Base-by-base conservation (phyloP, 176 grass and related monocot genomes). In the Triticum timopheevii region DNA sequence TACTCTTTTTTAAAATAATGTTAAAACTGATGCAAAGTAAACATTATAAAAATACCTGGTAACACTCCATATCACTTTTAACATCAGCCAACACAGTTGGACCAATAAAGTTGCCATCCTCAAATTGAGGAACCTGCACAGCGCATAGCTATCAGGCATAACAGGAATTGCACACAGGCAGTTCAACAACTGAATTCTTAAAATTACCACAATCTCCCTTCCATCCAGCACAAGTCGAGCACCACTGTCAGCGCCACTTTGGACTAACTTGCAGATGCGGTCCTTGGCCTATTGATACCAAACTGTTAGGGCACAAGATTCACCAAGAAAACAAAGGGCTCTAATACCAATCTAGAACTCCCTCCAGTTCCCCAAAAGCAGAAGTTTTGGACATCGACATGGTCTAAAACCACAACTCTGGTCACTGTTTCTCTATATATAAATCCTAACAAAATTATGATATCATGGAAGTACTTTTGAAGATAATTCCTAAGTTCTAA, bases 81-180 rank as follows among this genome's bases (percentile, higher is more conserved):
- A 96, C 82, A 88, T 96, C 96, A 90, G 93, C 93, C 76, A 98
- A 83, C 80, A 98, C 82, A 11, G 93, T 98, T 74, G 96, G 96
- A 67, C 96, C 93, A 39, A 98, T 88, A 92, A 98, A 98, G 85
- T 98, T 96, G 5, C 96, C 96, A 84, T 93, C 50, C 87, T 90
- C 90, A 6, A 88, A 94, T 38, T 82, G 76, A 40, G 92, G 88
- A 89, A 98, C 96, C 96, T 98, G 81, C 76, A 85, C 20, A 47
- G 34, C 68, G 27, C 6, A 81, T 20, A 74, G 30, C 22, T 81
- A 52, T 87, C 76, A 80, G 38, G 49, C 68, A 8, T 61, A 80
- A 72, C 49, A 80, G 38, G 30, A 84, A 75, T 34, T 76, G 22
- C 56, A 80, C 16, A 4, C 23, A 52, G 10, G 1, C 13, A 47